Conservation (phyloP, 441 rosid species). For the Arabidopsis hybrid region DNA sequence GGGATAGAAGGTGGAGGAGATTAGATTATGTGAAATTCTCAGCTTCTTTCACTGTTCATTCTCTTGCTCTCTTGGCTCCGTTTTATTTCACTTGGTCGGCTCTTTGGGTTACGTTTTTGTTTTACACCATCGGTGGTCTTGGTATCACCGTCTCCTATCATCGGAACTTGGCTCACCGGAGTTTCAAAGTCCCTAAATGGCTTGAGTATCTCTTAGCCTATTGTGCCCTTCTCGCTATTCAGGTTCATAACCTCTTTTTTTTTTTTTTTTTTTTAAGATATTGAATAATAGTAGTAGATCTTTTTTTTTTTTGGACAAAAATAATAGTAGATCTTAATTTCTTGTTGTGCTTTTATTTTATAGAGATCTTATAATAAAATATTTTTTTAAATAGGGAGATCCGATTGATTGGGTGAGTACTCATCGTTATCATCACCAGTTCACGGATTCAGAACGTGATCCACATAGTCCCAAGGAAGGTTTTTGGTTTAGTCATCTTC, state of each 20-base stretch:
- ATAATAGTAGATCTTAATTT: slow-evolving; percentile 23
- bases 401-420: slow-evolving; percentile 96
- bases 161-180: slow-evolving; percentile 81
- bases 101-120: slow-evolving; percentile 62
- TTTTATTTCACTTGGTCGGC: slow-evolving; percentile 80
- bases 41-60: slow-evolving; percentile 62
- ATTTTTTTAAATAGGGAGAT: slow-evolving; percentile 56
- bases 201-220: slow-evolving; percentile 84
- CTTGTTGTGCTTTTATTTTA: not conserved
- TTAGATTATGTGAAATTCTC: slow-evolving; percentile 57
- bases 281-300: not conserved
- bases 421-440: slow-evolving; percentile 85
- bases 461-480: slow-evolving; percentile 96
- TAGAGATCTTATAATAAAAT: not conserved
- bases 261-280: not conserved
- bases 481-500: slow-evolving; percentile 89
- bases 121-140: slow-evolving; percentile 69
- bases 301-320: not conserved
- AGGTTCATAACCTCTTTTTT: slow-evolving; percentile 47
- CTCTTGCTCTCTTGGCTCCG: slow-evolving; percentile 72
- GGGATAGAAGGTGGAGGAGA: slow-evolving; percentile 71
- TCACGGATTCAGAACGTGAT: slow-evolving; percentile 86
- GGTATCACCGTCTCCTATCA: slow-evolving; percentile 88
- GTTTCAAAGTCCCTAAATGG: slow-evolving; percentile 89
- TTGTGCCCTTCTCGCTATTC: slow-evolving; percentile 79